phyloP scores from a whole-genome alignment of 2,329 filamentous ascomycete genomes.

The Penicillium nordicum region DNA sequence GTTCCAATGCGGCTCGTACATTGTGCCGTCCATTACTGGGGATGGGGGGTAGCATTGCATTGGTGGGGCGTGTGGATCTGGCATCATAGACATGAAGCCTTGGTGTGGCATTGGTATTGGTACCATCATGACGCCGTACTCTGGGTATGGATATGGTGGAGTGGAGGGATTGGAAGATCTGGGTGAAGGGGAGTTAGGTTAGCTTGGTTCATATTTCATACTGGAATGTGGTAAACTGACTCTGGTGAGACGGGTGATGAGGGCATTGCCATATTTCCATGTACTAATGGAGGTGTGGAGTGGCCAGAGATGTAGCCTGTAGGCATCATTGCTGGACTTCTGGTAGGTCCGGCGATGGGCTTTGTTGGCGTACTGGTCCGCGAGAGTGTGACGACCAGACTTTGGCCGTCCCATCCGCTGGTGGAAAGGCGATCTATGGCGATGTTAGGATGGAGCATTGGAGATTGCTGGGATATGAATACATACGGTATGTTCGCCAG shows the following conservation, averaged over 20 bases:
- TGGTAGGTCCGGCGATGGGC: constrained; percentile 43
- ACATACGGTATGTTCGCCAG: constrained; percentile 44
- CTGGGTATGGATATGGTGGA: constrained; percentile 24
- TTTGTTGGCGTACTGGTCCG: constrained; percentile 40
- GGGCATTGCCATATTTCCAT: constrained; percentile 30
- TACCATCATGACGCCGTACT: constrained; percentile 27
- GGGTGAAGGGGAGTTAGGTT: neutral
- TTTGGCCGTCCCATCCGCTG: constrained; percentile 44
- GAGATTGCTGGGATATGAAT: neutral
- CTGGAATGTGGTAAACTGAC: constrained; percentile 23
- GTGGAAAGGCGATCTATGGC: constrained; percentile 40
- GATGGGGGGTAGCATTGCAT: constrained; percentile 29
- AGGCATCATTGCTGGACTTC: constrained; percentile 33
- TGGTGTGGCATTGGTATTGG: constrained; percentile 19
- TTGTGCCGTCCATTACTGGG: constrained; percentile 24
- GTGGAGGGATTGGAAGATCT: constrained; percentile 23
- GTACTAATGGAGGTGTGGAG: constrained; percentile 31
- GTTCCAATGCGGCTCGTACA: constrained; percentile 27
- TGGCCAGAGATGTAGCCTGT: constrained; percentile 31
- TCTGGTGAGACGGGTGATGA: constrained; percentile 37
- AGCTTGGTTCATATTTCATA: neutral
- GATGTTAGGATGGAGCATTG: constrained; percentile 11
- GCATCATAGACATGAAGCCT: constrained; percentile 28
- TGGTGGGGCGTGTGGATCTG: constrained; percentile 19
- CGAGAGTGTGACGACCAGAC: constrained; percentile 42